phyloP scores from a whole-genome alignment of 139 green algal genomes.

The Trebouxia sp. region DNA sequence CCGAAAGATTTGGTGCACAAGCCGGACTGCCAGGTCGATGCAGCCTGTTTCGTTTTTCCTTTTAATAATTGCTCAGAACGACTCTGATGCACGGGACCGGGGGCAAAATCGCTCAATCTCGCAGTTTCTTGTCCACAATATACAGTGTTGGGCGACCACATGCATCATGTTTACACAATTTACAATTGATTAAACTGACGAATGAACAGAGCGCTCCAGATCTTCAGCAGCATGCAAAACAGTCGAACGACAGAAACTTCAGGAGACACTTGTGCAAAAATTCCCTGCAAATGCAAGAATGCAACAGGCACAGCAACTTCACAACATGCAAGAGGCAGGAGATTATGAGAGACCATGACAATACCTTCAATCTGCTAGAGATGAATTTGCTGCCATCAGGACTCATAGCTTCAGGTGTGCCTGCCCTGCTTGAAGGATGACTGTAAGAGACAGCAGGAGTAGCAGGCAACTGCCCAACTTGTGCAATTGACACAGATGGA shows the following conservation, averaged over 20 bases:
- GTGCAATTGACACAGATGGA: conserved; percentile 21
- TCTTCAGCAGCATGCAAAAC: no score
- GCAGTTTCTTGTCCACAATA: no score
- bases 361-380: conserved; percentile 22
- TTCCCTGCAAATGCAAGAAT: background rate
- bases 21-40: no score
- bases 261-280: no score
- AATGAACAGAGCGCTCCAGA: no score
- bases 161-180: conserved; percentile 9
- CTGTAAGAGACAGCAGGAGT: background rate
- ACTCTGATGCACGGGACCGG: no score
- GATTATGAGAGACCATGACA: conserved; percentile 6
- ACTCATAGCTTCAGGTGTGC: conserved; percentile 1
- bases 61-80: no score
- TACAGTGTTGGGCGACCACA: conserved; percentile 2
- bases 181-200: background rate
- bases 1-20: no score
- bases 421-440: conserved; percentile 19
- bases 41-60: no score
- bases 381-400: conserved; percentile 8
- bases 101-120: no score
- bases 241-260: background rate
- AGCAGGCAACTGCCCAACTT: background rate
- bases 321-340: background rate
- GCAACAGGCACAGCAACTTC: background rate